Conservation (phyloP, 1,139 yeast genomes). For the Blastobotrys buckinghamii region DNA sequence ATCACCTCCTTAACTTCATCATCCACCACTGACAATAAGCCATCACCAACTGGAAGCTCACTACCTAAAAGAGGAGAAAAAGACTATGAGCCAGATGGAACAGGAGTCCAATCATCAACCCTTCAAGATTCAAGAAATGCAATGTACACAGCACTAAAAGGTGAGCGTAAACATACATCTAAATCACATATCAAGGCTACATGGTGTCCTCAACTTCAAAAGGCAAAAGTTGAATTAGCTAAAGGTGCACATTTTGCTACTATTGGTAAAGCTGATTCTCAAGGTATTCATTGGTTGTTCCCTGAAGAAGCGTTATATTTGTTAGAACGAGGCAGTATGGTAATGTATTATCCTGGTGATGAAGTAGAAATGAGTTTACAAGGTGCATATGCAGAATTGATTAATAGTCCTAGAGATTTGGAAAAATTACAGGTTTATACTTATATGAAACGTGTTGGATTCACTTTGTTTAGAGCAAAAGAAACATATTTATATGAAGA, state of each 20-base stretch:
- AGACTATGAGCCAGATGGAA: constrained; percentile 83
- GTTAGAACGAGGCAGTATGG: constrained; percentile 75
- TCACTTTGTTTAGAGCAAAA: constrained; percentile 46
- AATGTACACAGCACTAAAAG: constrained; percentile 65
- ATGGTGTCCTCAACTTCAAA: constrained; percentile 41
- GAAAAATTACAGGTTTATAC: constrained; percentile 68
- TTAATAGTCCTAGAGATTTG: constrained; percentile 41
- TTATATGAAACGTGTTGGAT: constrained; percentile 73
- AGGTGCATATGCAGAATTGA: constrained; percentile 53
- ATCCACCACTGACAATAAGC: background rate
- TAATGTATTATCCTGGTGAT: constrained; percentile 39
- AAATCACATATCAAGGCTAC: constrained; percentile 34
- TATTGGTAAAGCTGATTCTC: constrained; percentile 55
- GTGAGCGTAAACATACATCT: constrained; percentile 52
- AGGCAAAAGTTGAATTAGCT: constrained; percentile 50
- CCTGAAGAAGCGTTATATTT: constrained; percentile 71
- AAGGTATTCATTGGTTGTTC: constrained; percentile 46
- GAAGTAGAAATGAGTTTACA: constrained; percentile 47
- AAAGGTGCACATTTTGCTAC: constrained; percentile 71
- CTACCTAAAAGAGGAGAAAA: constrained; percentile 75
- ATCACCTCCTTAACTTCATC: background rate
- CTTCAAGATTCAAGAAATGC: constrained; percentile 55
- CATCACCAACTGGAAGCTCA: constrained; percentile 2
- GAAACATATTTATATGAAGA: background rate
- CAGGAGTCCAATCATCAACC: constrained; percentile 48